Evolutionary conservation across 345 rosid genomes (phyloP).

Genomic region (Laguncularia racemosa): DNA sequence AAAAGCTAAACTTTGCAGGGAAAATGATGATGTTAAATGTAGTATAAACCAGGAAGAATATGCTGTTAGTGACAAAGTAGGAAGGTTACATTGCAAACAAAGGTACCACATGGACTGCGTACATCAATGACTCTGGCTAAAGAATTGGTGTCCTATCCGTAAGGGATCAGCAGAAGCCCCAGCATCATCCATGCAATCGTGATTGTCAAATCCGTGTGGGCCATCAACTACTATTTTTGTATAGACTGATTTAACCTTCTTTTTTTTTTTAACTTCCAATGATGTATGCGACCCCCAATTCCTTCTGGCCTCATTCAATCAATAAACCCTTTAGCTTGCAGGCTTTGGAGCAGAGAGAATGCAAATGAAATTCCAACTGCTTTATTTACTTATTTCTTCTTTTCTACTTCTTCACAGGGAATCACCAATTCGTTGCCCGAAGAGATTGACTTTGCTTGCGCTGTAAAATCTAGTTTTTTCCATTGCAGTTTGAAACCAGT

Average conservation of each 20-base stretch:
- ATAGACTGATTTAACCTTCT: slow-evolving; percentile 3
- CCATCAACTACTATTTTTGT: slow-evolving; percentile 6
- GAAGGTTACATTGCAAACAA: slow-evolving; percentile 76
- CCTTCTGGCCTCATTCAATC: slow-evolving; percentile 5
- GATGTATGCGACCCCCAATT: neutral
- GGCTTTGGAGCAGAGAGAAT: neutral
- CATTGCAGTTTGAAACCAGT: too few relatives aligned
- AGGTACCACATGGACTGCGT: slow-evolving; percentile 55
- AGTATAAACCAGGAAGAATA: slow-evolving; percentile 97
- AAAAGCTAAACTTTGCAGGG: slow-evolving; percentile 13
- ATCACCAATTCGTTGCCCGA: too few relatives aligned
- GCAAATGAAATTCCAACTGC: too few relatives aligned
- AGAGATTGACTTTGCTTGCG: too few relatives aligned
- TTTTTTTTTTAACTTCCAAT: neutral
- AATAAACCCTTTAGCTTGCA: slow-evolving; percentile 4
- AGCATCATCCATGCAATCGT: slow-evolving; percentile 7
- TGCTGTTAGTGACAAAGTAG: slow-evolving; percentile 60
- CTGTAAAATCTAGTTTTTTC: too few relatives aligned
- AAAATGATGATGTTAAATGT: slow-evolving; percentile 59
- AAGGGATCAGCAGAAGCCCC: slow-evolving; percentile 54
- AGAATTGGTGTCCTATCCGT: slow-evolving; percentile 97
- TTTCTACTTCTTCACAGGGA: too few relatives aligned
- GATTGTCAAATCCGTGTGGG: slow-evolving; percentile 25
- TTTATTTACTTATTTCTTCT: too few relatives aligned
- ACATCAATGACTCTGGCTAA: slow-evolving; percentile 77